Evolutionary conservation across 495 filamentous ascomycete genomes (phyloP), one percentile per base, ranked within the genome.

Genomic region (Neurospora discreta): DNA sequence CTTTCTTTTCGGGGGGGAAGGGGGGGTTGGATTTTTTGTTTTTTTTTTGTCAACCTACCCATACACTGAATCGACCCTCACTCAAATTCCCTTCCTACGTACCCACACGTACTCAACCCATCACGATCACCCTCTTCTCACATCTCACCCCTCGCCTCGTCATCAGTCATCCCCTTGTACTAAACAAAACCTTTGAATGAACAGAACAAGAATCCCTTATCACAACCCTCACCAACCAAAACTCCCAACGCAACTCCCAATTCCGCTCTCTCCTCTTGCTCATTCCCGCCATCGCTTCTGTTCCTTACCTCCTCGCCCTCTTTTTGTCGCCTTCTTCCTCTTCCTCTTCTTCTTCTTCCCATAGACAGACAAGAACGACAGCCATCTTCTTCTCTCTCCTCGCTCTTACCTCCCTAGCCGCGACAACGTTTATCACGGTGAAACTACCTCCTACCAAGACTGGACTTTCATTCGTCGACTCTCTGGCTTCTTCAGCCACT

Each of bases 121-220:
- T 39, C 39, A 11, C 39, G 39, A 44, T 20, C 30, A 39, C 18
- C 18, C 43, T 26, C 33, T 38, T 30, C 2, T 52, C 18, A 10
- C 69, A 23, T 18, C 69, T 13, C 65, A 36, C 15, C 33, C 60
- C 42, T 44, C 39, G 18, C 13, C 43, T 11, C 20, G 36, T 68
- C 11, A 65, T 13, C 68, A 69, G 23, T 13, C 5, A 70, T 39
- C 39, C 2, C 10, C 39, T 11, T 10, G 9, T 39, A 39, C 39
- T 39, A 39, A 39, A 39, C 38, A 39, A 39, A 10, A 39, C 1
- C 8, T 65, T 52, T 52, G 38, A 58, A 36, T 36, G 33, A n/a
- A 13, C 30, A 88, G 90, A 93, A 77, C 92, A 95, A 82, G 92
- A 94, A 75, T 78, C 81, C 68, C 81, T 93, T 0, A 94, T 95